Evolutionary conservation across 139 green algal genomes (phyloP).

Genomic region (Coccomyxa sp.): DNA sequence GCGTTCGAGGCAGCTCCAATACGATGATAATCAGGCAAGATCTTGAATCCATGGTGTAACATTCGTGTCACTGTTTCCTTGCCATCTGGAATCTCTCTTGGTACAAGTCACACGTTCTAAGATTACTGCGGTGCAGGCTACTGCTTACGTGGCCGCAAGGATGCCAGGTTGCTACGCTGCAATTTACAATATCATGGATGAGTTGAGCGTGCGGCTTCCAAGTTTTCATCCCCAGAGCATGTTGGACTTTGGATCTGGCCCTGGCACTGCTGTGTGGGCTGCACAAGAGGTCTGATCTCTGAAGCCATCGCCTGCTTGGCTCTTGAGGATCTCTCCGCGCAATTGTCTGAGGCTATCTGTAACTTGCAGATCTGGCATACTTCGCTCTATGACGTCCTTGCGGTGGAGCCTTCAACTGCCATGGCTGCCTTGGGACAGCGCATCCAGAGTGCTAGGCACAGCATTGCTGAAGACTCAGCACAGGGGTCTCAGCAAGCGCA

Average conservation of each 20-base stretch:
- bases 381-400: conserved; percentile 23
- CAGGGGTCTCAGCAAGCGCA: neutral
- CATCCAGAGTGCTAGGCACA: conserved; percentile 16
- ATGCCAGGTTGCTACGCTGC: conserved; percentile 48
- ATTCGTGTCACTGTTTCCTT: too few species aligned
- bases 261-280: conserved; percentile 69
- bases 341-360: neutral
- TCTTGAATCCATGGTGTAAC: too few species aligned
- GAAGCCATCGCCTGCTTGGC: neutral
- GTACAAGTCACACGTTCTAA: too few species aligned
- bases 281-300: conserved; percentile 21
- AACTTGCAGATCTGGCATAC: conserved; percentile 32
- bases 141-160: conserved; percentile 33
- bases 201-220: conserved; percentile 22
- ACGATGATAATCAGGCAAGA: too few species aligned
- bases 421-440: conserved; percentile 51
- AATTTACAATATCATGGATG: conserved; percentile 24
- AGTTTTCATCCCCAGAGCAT: conserved; percentile 42
- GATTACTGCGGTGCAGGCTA: neutral
- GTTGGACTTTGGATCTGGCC: conserved; percentile 74
- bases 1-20: too few species aligned
- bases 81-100: too few species aligned
- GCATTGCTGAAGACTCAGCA: too few species aligned
- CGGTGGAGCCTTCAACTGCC: conserved; percentile 54
- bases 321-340: too few species aligned